Conservation (phyloP, 768 basidiomycete genomes). For the Calocera cornea region DNA sequence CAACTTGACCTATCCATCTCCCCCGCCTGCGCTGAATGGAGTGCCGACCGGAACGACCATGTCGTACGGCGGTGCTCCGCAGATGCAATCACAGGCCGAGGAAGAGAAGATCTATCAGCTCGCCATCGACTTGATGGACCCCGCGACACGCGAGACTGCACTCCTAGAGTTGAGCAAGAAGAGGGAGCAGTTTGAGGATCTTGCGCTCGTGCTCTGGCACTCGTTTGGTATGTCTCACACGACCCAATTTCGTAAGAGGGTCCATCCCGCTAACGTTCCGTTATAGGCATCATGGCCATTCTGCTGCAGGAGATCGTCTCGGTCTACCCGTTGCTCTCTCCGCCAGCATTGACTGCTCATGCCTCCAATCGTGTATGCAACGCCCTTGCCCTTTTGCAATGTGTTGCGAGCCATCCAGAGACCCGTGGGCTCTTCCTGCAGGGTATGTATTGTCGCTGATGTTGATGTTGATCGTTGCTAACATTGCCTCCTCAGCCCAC, state of each 20-base stretch:
- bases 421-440: slow-evolving; percentile 91
- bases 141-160: slow-evolving; percentile 72
- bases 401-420: slow-evolving; percentile 94
- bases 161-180: slow-evolving; percentile 96
- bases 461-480: background rate
- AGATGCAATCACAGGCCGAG: slow-evolving; percentile 24
- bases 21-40: background rate
- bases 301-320: slow-evolving; percentile 95
- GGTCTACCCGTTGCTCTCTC: slow-evolving; percentile 89
- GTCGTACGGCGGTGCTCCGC: background rate
- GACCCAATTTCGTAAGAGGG: background rate
- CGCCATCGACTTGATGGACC: slow-evolving; percentile 76
- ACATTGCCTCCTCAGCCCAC: slow-evolving; percentile 46
- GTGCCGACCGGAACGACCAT: background rate
- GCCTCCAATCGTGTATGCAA: slow-evolving; percentile 98
- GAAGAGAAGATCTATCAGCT: slow-evolving; percentile 80
- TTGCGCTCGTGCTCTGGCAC: slow-evolving; percentile 95
- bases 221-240: slow-evolving; percentile 60
- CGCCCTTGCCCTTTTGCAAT: slow-evolving; percentile 91
- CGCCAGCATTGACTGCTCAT: slow-evolving; percentile 91
- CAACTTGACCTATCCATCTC: background rate
- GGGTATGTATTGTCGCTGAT: slow-evolving; percentile 35
- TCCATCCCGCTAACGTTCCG: background rate
- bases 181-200: slow-evolving; percentile 95
- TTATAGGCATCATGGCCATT: slow-evolving; percentile 87